phyloP scores from a whole-genome alignment of 2,329 filamentous ascomycete species.

The Fusarium lyarnte region DNA sequence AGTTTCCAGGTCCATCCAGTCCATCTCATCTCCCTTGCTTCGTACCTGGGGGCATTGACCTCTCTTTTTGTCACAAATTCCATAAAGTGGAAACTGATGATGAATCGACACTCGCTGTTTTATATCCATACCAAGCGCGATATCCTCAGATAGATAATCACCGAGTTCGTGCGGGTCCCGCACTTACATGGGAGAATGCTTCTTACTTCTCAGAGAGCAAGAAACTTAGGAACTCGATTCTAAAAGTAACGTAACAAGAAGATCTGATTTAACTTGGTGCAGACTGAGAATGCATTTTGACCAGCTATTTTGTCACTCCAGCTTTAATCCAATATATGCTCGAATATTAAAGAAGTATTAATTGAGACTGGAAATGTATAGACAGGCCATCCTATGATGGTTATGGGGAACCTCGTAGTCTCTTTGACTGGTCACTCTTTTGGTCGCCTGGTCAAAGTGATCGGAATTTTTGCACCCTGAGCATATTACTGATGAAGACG shows the following conservation, averaged over 20 bases:
- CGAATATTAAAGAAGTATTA: too few species aligned
- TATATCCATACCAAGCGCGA: constrained; percentile 5
- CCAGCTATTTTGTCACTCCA: too few species aligned
- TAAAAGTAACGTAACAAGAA: neutral
- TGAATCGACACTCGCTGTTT: neutral
- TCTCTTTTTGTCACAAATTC: neutral
- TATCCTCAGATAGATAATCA: neutral
- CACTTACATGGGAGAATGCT: neutral
- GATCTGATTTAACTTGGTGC: neutral
- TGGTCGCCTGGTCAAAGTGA: neutral
- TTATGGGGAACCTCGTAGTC: neutral
- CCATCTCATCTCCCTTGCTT: neutral
- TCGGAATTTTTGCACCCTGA: neutral
- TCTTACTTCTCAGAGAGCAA: neutral
- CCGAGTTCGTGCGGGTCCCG: neutral
- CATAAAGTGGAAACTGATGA: constrained; percentile 19
- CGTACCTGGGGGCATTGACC: neutral
- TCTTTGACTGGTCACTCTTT: neutral
- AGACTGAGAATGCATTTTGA: neutral
- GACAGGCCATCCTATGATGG: neutral
- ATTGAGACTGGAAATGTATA: neutral
- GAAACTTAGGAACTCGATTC: neutral
- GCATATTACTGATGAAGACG: neutral
- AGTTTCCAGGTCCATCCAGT: neutral
- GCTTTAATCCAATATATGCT: neutral